phyloP scores from a whole-genome alignment of 768 basidiomycete species.

The Pleurotus djamor region DNA sequence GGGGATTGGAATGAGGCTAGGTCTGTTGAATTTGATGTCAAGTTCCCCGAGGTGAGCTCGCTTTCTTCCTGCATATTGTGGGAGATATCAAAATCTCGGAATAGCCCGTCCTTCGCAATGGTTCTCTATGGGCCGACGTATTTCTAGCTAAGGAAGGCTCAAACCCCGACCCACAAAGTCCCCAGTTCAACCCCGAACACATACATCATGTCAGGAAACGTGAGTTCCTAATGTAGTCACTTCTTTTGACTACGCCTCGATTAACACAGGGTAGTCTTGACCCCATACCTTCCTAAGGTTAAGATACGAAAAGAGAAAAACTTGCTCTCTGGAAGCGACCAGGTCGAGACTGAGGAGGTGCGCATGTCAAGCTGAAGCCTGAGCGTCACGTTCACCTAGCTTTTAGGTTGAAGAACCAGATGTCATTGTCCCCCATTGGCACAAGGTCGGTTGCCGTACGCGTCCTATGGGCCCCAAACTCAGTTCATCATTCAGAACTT shows the following conservation, averaged over 20 bases:
- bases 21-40: slow-evolving; percentile 55
- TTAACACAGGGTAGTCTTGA: slow-evolving; percentile 58
- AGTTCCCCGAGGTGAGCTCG: slow-evolving; percentile 61
- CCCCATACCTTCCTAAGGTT: slow-evolving; percentile 73
- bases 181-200: slow-evolving; percentile 48
- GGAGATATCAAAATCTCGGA: no score
- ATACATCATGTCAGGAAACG: slow-evolving; percentile 77
- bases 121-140: slow-evolving; percentile 81
- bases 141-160: slow-evolving; percentile 67
- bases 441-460: slow-evolving; percentile 45
- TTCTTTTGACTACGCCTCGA: slow-evolving; percentile 1
- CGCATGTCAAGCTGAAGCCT: slow-evolving; percentile 9
- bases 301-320: slow-evolving; percentile 84
- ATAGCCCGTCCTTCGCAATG: slow-evolving; percentile 77
- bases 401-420: slow-evolving; percentile 28
- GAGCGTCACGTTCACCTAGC: neutral
- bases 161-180: slow-evolving; percentile 59
- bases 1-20: slow-evolving; percentile 72
- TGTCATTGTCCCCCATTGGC: slow-evolving; percentile 82
- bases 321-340: slow-evolving; percentile 50
- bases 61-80: neutral
- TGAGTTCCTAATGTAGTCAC: slow-evolving; percentile 29
- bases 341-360: slow-evolving; percentile 52
- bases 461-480: neutral
- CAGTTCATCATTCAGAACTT: slow-evolving; percentile 60